Evolutionary conservation across 2,329 filamentous ascomycete genomes (phyloP).

Genomic region (Talaromyces atroroseus): DNA sequence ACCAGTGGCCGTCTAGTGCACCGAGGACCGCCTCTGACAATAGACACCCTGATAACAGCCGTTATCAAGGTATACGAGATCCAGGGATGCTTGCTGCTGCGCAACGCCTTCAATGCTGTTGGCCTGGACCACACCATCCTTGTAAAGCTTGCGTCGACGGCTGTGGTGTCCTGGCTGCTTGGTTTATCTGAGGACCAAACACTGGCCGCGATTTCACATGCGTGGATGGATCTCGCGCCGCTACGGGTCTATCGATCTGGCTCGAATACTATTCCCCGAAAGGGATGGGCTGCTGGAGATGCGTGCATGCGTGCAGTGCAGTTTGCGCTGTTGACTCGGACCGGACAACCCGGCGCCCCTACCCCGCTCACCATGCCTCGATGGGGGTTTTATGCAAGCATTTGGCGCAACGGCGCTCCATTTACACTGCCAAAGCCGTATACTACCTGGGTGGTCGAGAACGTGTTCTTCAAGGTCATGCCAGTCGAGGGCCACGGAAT

Average conservation of each 20-base stretch:
- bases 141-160: slow-evolving; percentile 38
- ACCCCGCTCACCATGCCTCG: slow-evolving; percentile 23
- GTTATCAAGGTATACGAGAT: slow-evolving; percentile 42
- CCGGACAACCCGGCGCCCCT: slow-evolving; percentile 21
- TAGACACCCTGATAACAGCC: slow-evolving; percentile 27
- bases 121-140: slow-evolving; percentile 41
- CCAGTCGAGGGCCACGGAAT: slow-evolving; percentile 23
- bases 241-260: slow-evolving; percentile 30
- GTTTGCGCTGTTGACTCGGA: slow-evolving; percentile 21
- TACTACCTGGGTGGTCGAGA: slow-evolving; percentile 7
- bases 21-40: slow-evolving; percentile 24
- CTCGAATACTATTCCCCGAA: slow-evolving; percentile 33
- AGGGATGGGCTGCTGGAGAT: slow-evolving; percentile 39
- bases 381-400: slow-evolving; percentile 27
- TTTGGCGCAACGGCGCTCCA: slow-evolving; percentile 3
- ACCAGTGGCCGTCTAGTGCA: neutral
- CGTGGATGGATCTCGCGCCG: slow-evolving; percentile 36
- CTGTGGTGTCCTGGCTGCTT: slow-evolving; percentile 35
- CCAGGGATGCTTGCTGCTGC: slow-evolving; percentile 34
- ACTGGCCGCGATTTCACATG: slow-evolving; percentile 33
- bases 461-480: slow-evolving; percentile 14
- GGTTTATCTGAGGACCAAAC: slow-evolving; percentile 31
- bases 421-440: slow-evolving; percentile 2
- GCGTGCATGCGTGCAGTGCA: slow-evolving; percentile 33
- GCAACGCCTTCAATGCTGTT: slow-evolving; percentile 35